These are phyloP conservation scores for Rickenella mellea DNA, from an alignment of 768 basidiomycete species.

Conservation along the genomic window DNA sequence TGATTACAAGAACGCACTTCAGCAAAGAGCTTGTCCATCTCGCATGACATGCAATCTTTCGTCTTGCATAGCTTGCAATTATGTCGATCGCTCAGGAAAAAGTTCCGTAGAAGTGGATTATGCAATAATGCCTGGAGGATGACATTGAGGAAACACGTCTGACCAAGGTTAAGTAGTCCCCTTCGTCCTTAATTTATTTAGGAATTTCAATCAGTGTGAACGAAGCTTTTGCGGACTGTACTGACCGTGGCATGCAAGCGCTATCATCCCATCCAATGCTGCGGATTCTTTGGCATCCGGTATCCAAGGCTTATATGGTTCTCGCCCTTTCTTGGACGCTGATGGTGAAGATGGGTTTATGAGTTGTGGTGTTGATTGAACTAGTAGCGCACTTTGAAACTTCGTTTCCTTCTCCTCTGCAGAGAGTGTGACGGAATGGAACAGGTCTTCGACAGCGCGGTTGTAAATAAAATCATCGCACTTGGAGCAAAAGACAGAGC, in stretches of 20 bases:
- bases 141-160: conserved; percentile 92
- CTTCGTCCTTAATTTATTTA: conserved; percentile 70
- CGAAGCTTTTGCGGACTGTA: background rate
- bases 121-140: conserved; percentile 83
- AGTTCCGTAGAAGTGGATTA: conserved; percentile 83
- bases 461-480: conserved; percentile 75
- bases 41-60: conserved; percentile 79
- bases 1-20: conserved; percentile 38
- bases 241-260: conserved; percentile 69
- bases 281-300: conserved; percentile 30
- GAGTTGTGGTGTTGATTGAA: conserved; percentile 10
- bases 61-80: conserved; percentile 61
- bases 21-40: conserved; percentile 81
- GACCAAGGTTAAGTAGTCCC: conserved; percentile 80
- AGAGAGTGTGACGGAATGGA: conserved; percentile 32
- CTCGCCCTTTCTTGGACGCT: conserved; percentile 32
- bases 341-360: conserved; percentile 5
- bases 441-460: conserved; percentile 35
- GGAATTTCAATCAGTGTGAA: conserved; percentile 3
- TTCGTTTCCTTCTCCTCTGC: conserved; percentile 53
- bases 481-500: conserved; percentile 61
- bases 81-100: conserved; percentile 87
- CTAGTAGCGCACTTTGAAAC: conserved; percentile 43
- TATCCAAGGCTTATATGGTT: conserved; percentile 41
- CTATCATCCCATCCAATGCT: conserved; percentile 36